Evolutionary conservation across 352 stramenopile genomes (phyloP), one percentile per base, ranked within the genome.

Genomic region (Phytopythium vexans): DNA sequence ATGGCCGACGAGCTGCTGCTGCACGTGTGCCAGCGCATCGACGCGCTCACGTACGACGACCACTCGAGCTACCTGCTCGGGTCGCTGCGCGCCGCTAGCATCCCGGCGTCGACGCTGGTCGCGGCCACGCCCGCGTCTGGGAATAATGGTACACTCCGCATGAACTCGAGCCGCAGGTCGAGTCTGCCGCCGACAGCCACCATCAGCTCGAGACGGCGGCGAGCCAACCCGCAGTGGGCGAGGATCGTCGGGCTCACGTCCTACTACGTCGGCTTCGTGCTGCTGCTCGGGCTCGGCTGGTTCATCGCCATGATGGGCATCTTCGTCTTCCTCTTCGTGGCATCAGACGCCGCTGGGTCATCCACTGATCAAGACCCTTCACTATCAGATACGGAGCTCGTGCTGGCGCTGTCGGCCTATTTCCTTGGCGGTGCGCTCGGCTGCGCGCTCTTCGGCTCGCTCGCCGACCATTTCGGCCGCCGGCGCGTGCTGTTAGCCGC

Each of bases 401-500:
- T 70, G 12, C 41, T 86, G 2, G 41, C 70, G 8, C 50, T 75
- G 14, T 58, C 62, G 40, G 59, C 74, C 8, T 73, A 77, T 40
- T 87, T 82, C 42, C 15, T 73, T 5, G 77, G 72, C 5, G 64
- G 69, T 31, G 61, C 69, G 7, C n/a, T 79, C n/a, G 82, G 82
- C 41, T 72, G 64, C 5, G 6, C 84, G 3, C 37, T 72, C 16
- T 75, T 82, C 47, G 82, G 82, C 10, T 66, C 76, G 15, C 66
- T 74, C 11, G 78, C 74, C 12, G 82, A 92, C 52, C 64, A 87
- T 51, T 88, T 72, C 54, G 78, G 78, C 10, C 66, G 77, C 6
- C 60, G 70, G 35, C 57, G 53, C 8, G 59, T 87, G 32, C 52
- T 89, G 14, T 49, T 88, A 1, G 51, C 53, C 11, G 68, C 72